These are phyloP conservation scores for Ceratobasidium sp. DNA, from an alignment of 1,284 basidiomycete genomes.

Conservation along the genomic window DNA sequence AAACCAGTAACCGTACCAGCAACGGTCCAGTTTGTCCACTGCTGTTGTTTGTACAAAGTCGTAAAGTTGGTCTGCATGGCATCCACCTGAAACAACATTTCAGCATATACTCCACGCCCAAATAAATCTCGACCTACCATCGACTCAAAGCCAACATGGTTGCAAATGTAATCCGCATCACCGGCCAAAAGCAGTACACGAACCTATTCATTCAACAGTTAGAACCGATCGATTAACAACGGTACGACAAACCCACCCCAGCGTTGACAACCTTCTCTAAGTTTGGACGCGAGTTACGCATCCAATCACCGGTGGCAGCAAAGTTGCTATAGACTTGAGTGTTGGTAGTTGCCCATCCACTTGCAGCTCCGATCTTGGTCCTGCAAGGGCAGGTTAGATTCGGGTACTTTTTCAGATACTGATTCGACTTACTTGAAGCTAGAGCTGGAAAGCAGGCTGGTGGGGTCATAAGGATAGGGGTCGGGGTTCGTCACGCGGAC, in stretches of 20 bases:
- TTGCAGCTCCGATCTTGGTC: conserved; percentile 62
- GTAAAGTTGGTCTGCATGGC: conserved; percentile 59
- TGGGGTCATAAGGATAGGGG: conserved; percentile 65
- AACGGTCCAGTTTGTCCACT: conserved; percentile 63
- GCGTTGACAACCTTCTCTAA: conserved; percentile 69
- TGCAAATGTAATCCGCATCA: conserved; percentile 43
- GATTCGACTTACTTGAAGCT: background rate
- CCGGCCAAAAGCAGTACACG: conserved; percentile 1
- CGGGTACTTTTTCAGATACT: background rate
- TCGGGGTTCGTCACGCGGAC: conserved; percentile 61
- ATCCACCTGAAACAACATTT: conserved; percentile 55
- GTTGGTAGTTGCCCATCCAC: conserved; percentile 56
- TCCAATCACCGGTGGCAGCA: conserved; percentile 69
- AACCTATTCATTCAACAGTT: conserved; percentile 54
- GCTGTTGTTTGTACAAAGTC: conserved; percentile 55
- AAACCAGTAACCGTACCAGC: conserved; percentile 62
- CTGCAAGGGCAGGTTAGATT: conserved; percentile 40
- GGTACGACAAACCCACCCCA: conserved; percentile 56
- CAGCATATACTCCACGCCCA: conserved; percentile 29
- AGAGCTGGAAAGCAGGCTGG: conserved; percentile 44
- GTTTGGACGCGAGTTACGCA: conserved; percentile 65
- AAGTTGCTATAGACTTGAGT: conserved; percentile 58
- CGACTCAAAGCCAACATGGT: conserved; percentile 63
- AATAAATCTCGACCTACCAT: conserved; percentile 59
- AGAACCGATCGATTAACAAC: conserved; percentile 60